phyloP scores from a whole-genome alignment of 2,329 filamentous ascomycete species.

The Penicillium sp. region DNA sequence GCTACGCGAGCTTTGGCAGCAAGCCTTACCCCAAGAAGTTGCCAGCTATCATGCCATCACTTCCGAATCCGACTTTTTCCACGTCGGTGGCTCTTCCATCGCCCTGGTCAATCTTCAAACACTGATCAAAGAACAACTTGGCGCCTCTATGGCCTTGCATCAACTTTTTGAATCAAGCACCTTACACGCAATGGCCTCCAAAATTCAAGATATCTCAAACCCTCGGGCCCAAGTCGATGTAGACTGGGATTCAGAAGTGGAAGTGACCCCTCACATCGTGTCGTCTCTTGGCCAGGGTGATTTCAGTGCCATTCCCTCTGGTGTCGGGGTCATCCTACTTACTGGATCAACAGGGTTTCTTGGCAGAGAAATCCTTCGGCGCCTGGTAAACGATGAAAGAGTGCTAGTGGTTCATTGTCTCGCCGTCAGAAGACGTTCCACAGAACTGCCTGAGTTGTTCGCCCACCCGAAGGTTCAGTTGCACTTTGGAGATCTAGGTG shows the following conservation, averaged over 20 bases:
- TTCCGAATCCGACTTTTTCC: conserved; percentile 22
- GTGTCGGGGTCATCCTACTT: conserved; percentile 10
- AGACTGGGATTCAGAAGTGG: conserved; percentile 19
- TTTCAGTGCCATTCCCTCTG: not conserved
- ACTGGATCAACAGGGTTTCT: conserved; percentile 24
- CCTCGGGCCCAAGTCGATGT: not conserved
- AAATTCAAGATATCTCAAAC: conserved; percentile 5
- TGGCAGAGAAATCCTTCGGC: conserved; percentile 19
- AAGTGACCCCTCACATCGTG: not conserved
- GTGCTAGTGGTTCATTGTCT: conserved; percentile 16
- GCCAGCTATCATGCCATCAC: conserved; percentile 9
- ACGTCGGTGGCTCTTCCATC: conserved; percentile 22
- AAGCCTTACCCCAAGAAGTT: conserved; percentile 15
- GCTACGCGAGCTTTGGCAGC: conserved; percentile 19
- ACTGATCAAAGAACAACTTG: conserved; percentile 13
- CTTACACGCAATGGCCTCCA: conserved; percentile 16
- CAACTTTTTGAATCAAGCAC: conserved; percentile 22
- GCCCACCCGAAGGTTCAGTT: conserved; percentile 16
- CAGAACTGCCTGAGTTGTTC: conserved; percentile 11
- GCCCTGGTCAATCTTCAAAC: conserved; percentile 16
- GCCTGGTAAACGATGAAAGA: conserved; percentile 11
- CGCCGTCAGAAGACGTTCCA: conserved; percentile 13
- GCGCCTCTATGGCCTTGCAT: conserved; percentile 13
- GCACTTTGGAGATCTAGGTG: conserved; percentile 15
- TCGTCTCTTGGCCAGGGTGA: not conserved